Evolutionary conservation across 345 rosid genomes (phyloP).

Genomic region (Laguncularia racemosa): DNA sequence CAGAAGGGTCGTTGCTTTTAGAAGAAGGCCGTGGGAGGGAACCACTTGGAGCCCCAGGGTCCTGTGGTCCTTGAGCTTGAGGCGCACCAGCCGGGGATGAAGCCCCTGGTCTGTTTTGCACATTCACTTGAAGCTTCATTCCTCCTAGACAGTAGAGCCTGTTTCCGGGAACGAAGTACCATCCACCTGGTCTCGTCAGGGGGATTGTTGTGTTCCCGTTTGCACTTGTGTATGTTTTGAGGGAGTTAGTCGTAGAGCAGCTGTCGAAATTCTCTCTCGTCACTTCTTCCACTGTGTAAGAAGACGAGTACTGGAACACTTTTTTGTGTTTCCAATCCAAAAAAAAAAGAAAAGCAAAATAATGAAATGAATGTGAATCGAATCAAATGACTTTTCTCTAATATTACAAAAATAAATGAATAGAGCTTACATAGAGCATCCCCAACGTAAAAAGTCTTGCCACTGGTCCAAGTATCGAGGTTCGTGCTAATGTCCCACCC

Average conservation of each 20-base stretch:
- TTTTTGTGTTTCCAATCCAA: neutral
- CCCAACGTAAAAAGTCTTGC: slow-evolving; percentile 65
- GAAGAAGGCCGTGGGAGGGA: slow-evolving; percentile 30
- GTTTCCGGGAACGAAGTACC: slow-evolving; percentile 62
- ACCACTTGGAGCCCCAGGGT: slow-evolving; percentile 16
- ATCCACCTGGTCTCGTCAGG: slow-evolving; percentile 39
- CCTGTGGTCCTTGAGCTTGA: slow-evolving; percentile 14
- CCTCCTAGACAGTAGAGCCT: slow-evolving; percentile 75
- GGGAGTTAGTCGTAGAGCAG: slow-evolving; percentile 48
- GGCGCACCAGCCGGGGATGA: slow-evolving; percentile 53
- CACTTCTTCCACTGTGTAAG: slow-evolving; percentile 53
- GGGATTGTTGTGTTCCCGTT: slow-evolving; percentile 78
- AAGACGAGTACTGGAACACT: slow-evolving; percentile 73
- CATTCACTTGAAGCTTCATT: slow-evolving; percentile 61
- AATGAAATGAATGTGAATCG: no score
- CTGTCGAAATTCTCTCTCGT: slow-evolving; percentile 30
- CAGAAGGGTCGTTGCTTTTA: slow-evolving; percentile 43
- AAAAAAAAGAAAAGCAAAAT: neutral
- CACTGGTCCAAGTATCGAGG: slow-evolving; percentile 62
- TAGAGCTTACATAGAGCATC: slow-evolving; percentile 51
- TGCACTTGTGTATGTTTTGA: slow-evolving; percentile 50
- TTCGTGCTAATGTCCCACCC: slow-evolving; percentile 92
- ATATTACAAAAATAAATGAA: no score
- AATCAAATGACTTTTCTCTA: no score
- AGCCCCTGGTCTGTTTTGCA: slow-evolving; percentile 27